A percentile compares a stretch with the other conserved stretches of the same genome.
These are phyloP conservation scores for Carallia pectinifolia DNA, from an alignment of 345 rosid genomes.

Conservation along the genomic window DNA sequence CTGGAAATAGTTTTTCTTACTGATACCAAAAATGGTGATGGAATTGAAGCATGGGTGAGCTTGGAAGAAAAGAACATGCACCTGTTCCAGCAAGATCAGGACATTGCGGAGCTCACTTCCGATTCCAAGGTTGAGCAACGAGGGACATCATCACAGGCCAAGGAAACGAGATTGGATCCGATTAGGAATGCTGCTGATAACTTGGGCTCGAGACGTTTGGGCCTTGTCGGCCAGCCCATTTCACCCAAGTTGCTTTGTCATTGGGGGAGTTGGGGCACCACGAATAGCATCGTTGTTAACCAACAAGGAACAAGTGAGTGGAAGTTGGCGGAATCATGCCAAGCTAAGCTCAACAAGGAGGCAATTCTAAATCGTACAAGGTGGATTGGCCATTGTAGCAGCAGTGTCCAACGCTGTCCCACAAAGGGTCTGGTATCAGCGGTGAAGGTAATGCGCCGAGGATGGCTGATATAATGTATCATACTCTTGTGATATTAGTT, in stretches of 20 bases:
- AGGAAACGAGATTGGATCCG: not conserved
- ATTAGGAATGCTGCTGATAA: not conserved
- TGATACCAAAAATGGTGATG: conserved; percentile 12
- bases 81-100: conserved; percentile 13
- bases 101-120: conserved; percentile 2
- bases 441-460: not conserved
- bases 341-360: not conserved
- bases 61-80: conserved; percentile 15
- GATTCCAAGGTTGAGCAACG: not conserved
- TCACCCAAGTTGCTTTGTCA: not conserved
- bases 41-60: conserved; percentile 23
- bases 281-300: too few relatives aligned
- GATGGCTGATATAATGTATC: not conserved
- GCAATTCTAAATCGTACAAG: not conserved
- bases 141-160: not conserved
- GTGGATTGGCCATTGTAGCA: not conserved
- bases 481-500: too few relatives aligned
- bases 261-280: too few relatives aligned
- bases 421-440: not conserved
- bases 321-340: not conserved
- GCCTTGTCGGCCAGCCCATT: not conserved
- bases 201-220: not conserved
- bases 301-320: not conserved
- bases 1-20: conserved; percentile 1
- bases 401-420: not conserved